These are phyloP conservation scores for Phytophthora aleatoria DNA, from an alignment of 352 stramenopile species.

Conservation along the genomic window DNA sequence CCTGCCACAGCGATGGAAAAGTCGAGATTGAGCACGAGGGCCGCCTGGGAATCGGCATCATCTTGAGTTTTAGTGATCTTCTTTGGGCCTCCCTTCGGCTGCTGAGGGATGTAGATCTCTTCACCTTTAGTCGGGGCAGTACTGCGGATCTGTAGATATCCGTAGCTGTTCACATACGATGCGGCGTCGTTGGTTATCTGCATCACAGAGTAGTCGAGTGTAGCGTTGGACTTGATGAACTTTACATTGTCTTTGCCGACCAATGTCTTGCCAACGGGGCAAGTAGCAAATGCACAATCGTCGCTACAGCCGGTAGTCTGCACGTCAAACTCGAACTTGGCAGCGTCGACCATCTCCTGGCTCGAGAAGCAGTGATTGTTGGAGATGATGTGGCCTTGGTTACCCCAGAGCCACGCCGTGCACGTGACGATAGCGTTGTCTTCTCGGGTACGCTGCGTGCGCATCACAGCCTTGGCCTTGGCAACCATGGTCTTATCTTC, in stretches of 20 bases:
- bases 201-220: constrained; percentile 60
- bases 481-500: constrained; percentile 47
- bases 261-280: constrained; percentile 42
- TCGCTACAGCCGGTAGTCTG: constrained; percentile 53
- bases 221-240: constrained; percentile 61
- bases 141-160: constrained; percentile 62
- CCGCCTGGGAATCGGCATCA: constrained; percentile 34
- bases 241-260: constrained; percentile 47
- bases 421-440: constrained; percentile 50
- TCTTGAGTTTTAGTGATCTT: constrained; percentile 56
- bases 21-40: constrained; percentile 38
- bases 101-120: constrained; percentile 70
- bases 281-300: constrained; percentile 47
- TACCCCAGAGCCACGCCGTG: constrained; percentile 60
- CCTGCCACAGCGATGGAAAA: constrained; percentile 40
- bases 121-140: constrained; percentile 47
- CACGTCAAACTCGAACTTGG: constrained; percentile 63
- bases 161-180: constrained; percentile 48
- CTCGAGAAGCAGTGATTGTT: constrained; percentile 66
- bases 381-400: constrained; percentile 66
- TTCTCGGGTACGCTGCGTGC: constrained; percentile 50
- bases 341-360: constrained; percentile 47
- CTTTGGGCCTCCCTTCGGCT: constrained; percentile 59
- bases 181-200: constrained; percentile 47
- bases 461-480: constrained; percentile 50